Evolutionary conservation across 1,139 yeast genomes (phyloP).

Genomic region (Candida sojae): DNA sequence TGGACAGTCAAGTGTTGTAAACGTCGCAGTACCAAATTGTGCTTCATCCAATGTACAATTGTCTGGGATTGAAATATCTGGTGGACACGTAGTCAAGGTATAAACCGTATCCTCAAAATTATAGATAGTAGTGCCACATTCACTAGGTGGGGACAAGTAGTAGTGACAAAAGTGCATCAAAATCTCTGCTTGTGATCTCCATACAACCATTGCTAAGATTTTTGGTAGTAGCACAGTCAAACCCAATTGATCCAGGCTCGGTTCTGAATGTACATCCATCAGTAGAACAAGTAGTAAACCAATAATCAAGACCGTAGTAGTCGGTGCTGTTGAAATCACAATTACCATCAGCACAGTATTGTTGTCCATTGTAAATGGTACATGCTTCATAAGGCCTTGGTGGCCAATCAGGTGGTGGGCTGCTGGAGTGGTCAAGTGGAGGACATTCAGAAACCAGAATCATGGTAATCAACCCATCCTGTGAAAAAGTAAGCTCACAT

Average conservation of each 20-base stretch:
- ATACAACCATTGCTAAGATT: not conserved
- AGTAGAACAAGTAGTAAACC: not conserved
- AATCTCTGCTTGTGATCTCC: not conserved
- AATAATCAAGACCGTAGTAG: too few species aligned
- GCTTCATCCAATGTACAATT: not conserved
- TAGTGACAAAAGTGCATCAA: not conserved
- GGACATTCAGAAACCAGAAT: too few species aligned
- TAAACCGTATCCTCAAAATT: not conserved
- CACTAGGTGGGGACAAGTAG: not conserved
- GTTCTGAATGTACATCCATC: not conserved
- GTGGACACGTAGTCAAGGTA: not conserved
- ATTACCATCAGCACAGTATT: too few species aligned
- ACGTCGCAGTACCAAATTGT: not conserved
- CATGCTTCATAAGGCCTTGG: too few species aligned
- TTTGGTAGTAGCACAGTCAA: not conserved
- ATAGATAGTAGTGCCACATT: not conserved
- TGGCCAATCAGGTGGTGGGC: too few species aligned
- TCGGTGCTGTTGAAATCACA: too few species aligned
- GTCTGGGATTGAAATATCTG: not conserved
- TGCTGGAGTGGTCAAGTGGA: too few species aligned
- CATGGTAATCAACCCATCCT: too few species aligned
- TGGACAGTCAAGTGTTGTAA: not conserved
- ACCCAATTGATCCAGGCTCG: not conserved
- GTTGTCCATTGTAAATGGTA: too few species aligned
- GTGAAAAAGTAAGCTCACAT: too few species aligned